Evolutionary conservation across 352 stramenopile species (phyloP), one percentile per base, ranked within the genome.

Genomic region (Pythium rishiriense): DNA sequence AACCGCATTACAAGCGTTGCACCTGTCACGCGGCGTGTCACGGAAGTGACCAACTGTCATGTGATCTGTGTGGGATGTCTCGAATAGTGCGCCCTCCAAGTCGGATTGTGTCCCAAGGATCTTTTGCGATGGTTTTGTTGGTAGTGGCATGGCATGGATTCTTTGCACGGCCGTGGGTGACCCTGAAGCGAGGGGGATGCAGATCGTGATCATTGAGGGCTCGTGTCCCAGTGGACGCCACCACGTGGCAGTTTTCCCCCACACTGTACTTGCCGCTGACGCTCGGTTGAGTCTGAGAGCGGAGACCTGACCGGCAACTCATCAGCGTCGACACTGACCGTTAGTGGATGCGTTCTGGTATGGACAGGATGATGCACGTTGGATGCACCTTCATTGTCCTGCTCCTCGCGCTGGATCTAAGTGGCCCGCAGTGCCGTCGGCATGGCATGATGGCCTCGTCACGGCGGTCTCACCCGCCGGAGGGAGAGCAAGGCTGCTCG

Each of bases 11-110:
- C 61, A 68, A 29, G 25, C 61, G 53, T 45, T 41, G 51, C 28
- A 33, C 43, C 52, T 68, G 61, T 68, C 61, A 68, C 33, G 24
- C 25, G 60, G 47, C 29, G 46, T 68, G 61, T 68, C 61, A 68
- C 61, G 56, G 43, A 55, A 50, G 9, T 42, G 43, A 47, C 41
- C 61, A 68, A 68, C 51, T 68, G 43, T 50, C 24, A 28, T 9
- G 24, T 68, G 61, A 68, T 43, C 48, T 12, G 15, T 35, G 58
- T 59, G 58, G 58, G 26, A 66, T 49, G 4, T 29, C 24, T n/a
- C 11, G 24, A 60, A 48, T 35, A 46, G 39, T 41, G 56, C 12
- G 28, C 29, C 19, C 24, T 58, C n/a, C 12, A 31, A 57, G n/a
- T n/a, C n/a, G n/a, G n/a, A n/a, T n/a, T n/a, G n/a, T n/a, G n/a